Conservation (phyloP, 169 alveolate species). For the Eimeria maxima region DNA sequence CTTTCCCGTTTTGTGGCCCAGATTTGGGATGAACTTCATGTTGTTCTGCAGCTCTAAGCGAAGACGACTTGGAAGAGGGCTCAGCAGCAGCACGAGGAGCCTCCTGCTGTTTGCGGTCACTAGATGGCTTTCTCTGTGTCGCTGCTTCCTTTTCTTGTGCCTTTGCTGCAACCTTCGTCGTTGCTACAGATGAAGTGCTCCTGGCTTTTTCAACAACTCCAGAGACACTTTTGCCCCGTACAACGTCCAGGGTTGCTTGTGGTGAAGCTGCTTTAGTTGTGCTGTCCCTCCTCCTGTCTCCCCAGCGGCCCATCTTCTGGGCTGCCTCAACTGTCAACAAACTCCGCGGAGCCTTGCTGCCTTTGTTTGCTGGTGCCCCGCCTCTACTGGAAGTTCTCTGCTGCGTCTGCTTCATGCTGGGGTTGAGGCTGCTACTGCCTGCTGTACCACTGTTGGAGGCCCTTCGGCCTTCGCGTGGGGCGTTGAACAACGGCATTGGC, state of each 20-base stretch:
- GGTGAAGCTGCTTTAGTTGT: not conserved
- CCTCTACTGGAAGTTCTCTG: not conserved
- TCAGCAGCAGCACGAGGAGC: not conserved
- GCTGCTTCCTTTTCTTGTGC: not conserved
- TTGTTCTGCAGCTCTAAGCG: not conserved
- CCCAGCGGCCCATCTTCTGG: not conserved
- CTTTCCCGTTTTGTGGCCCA: not conserved
- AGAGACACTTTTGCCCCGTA: not conserved
- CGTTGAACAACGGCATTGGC: not conserved
- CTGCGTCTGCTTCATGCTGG: conserved; percentile 17
- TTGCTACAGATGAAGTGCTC: not conserved
- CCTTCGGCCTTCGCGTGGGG: not conserved
- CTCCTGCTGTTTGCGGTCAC: not conserved
- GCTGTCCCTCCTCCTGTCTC: not conserved
- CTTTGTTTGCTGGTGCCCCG: not conserved
- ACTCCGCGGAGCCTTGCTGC: not conserved
- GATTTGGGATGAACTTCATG: not conserved
- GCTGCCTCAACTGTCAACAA: not conserved
- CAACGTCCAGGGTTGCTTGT: not conserved
- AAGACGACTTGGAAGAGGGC: not conserved
- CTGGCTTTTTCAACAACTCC: not conserved
- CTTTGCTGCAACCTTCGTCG: not conserved
- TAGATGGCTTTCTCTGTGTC: not conserved
- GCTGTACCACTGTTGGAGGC: not conserved
- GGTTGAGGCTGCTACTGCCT: not conserved